Percentiles rank a stretch among this genome's conserved stretches.
Evolutionary conservation across 805 yeast genomes (phyloP).

Genomic region (Ascoidea asiatica): DNA sequence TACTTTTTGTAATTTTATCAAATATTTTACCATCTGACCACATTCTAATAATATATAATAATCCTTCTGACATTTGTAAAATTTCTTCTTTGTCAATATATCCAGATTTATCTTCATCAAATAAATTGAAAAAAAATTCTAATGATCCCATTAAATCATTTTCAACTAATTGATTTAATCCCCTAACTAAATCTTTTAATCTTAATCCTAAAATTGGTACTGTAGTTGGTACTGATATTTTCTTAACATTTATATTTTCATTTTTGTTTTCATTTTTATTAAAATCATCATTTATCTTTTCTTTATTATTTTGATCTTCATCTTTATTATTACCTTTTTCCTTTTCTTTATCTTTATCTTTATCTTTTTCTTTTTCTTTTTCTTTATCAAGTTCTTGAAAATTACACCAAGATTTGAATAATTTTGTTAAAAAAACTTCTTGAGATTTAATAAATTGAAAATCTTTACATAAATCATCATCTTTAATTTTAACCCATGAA

Average conservation of each 20-base stretch:
- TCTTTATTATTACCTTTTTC: too few species aligned
- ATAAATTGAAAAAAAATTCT: slow-evolving; percentile 66
- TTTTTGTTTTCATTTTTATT: too few species aligned
- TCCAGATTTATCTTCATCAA: slow-evolving; percentile 46
- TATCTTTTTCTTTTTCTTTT: too few species aligned
- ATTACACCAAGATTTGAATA: slow-evolving; percentile 65
- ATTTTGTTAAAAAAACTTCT: slow-evolving; percentile 39
- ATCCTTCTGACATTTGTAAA: slow-evolving; percentile 75
- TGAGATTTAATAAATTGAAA: slow-evolving; percentile 18
- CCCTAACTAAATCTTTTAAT: slow-evolving; percentile 56
- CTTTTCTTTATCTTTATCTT: too few species aligned
- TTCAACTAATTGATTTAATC: slow-evolving; percentile 56
- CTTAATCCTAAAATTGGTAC: too few species aligned
- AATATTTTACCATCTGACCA: slow-evolving; percentile 63
- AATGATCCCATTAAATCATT: slow-evolving; percentile 68
- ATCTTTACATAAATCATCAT: slow-evolving; percentile 22
- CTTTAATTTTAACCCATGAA: slow-evolving; percentile 48
- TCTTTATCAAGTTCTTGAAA: too few species aligned
- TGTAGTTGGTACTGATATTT: neutral
- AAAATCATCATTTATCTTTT: too few species aligned
- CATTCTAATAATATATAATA: slow-evolving; percentile 70
- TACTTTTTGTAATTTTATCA: slow-evolving; percentile 49
- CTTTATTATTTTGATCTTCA: too few species aligned
- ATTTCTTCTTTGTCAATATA: slow-evolving; percentile 68
- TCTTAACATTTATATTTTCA: too few species aligned